phyloP scores from a whole-genome alignment of 345 rosid species.

The Linum usitatissimum region DNA sequence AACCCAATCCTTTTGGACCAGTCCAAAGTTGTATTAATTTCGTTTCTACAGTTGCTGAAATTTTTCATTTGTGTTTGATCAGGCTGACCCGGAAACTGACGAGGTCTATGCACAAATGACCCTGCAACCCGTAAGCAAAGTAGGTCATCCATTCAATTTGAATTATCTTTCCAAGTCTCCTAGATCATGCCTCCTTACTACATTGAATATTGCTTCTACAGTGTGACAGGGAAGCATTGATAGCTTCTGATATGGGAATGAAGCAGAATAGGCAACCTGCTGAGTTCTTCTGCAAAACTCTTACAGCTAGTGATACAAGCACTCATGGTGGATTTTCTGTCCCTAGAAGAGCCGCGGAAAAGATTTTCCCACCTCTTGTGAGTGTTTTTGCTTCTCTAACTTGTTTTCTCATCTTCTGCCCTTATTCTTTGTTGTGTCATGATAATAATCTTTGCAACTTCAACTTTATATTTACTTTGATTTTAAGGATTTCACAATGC shows the following conservation, averaged over 20 bases:
- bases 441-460: background rate
- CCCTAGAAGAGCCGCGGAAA: slow-evolving; percentile 94
- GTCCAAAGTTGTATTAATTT: background rate
- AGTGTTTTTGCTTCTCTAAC: slow-evolving; percentile 10
- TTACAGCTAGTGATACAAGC: slow-evolving; percentile 97
- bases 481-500: slow-evolving; percentile 78
- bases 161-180: no score
- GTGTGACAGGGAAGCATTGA: slow-evolving; percentile 80
- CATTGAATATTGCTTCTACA: slow-evolving; percentile 19
- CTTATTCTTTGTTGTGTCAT: no score
- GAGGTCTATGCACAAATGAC: slow-evolving; percentile 99
- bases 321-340: slow-evolving; percentile 99
- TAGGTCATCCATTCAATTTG: no score
- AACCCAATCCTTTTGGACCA: slow-evolving; percentile 1
- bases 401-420: no score
- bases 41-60: background rate
- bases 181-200: no score
- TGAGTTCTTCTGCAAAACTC: slow-evolving; percentile 88
- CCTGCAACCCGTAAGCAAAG: slow-evolving; percentile 47
- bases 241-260: slow-evolving; percentile 84
- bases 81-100: slow-evolving; percentile 95
- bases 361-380: slow-evolving; percentile 86
- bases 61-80: slow-evolving; percentile 18
- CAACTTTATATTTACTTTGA: background rate
- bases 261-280: slow-evolving; percentile 57